Conservation (phyloP, 2,329 filamentous ascomycete species). For the Exophiala dermatitidis region DNA sequence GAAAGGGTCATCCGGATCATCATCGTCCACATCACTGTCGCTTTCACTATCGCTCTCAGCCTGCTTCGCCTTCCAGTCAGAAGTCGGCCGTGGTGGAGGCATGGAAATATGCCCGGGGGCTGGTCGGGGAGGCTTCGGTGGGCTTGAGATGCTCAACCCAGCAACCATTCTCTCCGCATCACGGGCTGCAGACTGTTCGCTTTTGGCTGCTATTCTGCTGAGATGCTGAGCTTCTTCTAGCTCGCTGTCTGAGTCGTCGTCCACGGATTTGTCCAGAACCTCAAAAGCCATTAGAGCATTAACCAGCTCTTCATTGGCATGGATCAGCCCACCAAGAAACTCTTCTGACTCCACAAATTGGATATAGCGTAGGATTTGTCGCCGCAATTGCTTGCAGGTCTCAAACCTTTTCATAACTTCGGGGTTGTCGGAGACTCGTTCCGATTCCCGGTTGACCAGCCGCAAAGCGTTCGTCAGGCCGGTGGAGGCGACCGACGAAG, state of each 20-base stretch:
- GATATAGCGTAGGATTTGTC: constrained; percentile 84
- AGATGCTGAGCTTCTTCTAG: constrained; percentile 47
- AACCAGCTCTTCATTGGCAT: constrained; percentile 94
- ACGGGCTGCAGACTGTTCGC: constrained; percentile 23
- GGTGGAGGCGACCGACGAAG: constrained; percentile 81
- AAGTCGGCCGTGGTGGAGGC: constrained; percentile 15
- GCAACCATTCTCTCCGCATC: constrained; percentile 39
- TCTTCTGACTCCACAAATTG: constrained; percentile 86
- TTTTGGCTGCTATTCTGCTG: constrained; percentile 21
- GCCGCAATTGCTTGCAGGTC: constrained; percentile 72
- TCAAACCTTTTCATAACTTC: constrained; percentile 73
- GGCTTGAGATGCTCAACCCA: constrained; percentile 40
- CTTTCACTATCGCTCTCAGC: constrained; percentile 51
- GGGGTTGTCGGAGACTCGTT: constrained; percentile 79
- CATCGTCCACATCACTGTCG: constrained; percentile 51
- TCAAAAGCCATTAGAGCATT: constrained; percentile 89
- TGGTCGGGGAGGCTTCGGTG: constrained; percentile 42
- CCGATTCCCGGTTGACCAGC: constrained; percentile 79
- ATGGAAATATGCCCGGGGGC: constrained; percentile 13
- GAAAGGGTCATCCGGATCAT: constrained; percentile 80
- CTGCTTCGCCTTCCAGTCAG: constrained; percentile 29
- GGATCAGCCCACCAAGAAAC: constrained; percentile 81
- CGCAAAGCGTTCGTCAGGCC: constrained; percentile 83
- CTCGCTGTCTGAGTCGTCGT: constrained; percentile 59
- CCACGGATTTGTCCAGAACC: constrained; percentile 64